A percentile compares a stretch with the other conserved stretches of the same genome.
phyloP scores from a whole-genome alignment of 1,139 yeast species.

The Suhomyces maxii region DNA sequence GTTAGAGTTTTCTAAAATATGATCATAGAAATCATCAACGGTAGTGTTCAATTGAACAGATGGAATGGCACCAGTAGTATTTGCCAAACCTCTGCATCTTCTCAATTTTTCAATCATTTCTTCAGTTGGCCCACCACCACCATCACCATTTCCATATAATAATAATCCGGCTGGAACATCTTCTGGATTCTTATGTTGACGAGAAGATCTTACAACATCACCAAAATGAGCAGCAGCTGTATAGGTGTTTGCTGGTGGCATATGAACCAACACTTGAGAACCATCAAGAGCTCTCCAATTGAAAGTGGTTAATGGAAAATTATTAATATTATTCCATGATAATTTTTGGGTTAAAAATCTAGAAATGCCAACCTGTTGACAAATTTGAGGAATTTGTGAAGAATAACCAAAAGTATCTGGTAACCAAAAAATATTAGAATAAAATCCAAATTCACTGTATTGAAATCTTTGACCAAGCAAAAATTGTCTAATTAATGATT shows the following conservation, averaged over 20 bases:
- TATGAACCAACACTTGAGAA: constrained; percentile 87
- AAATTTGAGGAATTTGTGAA: constrained; percentile 91
- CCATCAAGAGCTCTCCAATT: constrained; percentile 97
- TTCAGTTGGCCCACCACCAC: constrained; percentile 97
- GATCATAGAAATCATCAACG: constrained; percentile 76
- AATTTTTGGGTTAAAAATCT: constrained; percentile 89
- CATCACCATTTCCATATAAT: constrained; percentile 92
- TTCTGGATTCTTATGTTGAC: constrained; percentile 80
- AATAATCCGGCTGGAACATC: constrained; percentile 79
- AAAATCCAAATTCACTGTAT: constrained; percentile 71
- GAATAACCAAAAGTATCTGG: constrained; percentile 98
- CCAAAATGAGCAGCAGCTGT: constrained; percentile 93
- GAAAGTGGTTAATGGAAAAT: constrained; percentile 85
- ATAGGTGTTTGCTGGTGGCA: constrained; percentile 97
- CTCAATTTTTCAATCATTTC: constrained; percentile 92
- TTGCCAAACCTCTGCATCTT: constrained; percentile 83
- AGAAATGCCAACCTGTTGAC: constrained; percentile 79
- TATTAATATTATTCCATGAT: constrained; percentile 93
- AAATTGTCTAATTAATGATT: constrained; percentile 84
- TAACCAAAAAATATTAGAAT: constrained; percentile 81
- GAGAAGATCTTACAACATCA: constrained; percentile 77
- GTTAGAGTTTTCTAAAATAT: constrained; percentile 60
- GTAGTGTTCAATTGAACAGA: constrained; percentile 74
- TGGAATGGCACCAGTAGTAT: constrained; percentile 80
- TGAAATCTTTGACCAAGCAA: constrained; percentile 87